Evolutionary conservation across 1,284 basidiomycete genomes (phyloP), one percentile per base, ranked within the genome.

Genomic region (Anthracocystis setariae): DNA sequence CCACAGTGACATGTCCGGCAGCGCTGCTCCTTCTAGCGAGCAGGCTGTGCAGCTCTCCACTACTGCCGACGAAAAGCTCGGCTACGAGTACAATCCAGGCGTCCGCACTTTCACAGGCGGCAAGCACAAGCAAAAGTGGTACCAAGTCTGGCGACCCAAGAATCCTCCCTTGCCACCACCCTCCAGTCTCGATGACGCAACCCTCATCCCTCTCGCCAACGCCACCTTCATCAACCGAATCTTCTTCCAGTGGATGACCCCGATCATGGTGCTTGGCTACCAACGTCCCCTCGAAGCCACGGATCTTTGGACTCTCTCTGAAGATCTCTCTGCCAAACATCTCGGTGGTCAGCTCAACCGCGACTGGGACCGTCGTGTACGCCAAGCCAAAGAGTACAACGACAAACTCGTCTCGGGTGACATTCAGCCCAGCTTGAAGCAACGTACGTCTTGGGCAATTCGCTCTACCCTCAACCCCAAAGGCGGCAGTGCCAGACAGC

Each of bases 221-320:
- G 88, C 89, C 0, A 85, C 83, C 60, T 85, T 85, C 80, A 85
- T 87, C 74, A 86, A 85, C 42, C 77, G 85, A n/a, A 69, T 89
- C 38, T 87, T 87, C 52, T 90, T 88, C 78, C 84, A 85, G 49
- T 95, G 92, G 92, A 87, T 94, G 50, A 89, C 88, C 0, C 87
- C 89, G 2, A 85, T 93, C 50, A 87, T 92, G 82, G 84, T 81
- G 15, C 72, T 82, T 10, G 90, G 90, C 9, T 92, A 91, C 80
- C 87, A 88, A 15, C 87, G 93, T 5, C 90, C 93, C 1, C 86
- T 95, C 5, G 90, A 93, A 80, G 88, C 90, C 0, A 85, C 89
- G 0, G 93, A 96, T 83, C 85, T 95, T n/a, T 94, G 90, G 87
- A 90, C 88, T 80, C 88, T 94, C 43, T 89, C 90, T 64, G 78